A percentile compares a stretch with the other conserved stretches of the same genome.
These are phyloP conservation scores for Neonectria coccinea DNA, from an alignment of 2,329 filamentous ascomycete species.

Conservation along the genomic window DNA sequence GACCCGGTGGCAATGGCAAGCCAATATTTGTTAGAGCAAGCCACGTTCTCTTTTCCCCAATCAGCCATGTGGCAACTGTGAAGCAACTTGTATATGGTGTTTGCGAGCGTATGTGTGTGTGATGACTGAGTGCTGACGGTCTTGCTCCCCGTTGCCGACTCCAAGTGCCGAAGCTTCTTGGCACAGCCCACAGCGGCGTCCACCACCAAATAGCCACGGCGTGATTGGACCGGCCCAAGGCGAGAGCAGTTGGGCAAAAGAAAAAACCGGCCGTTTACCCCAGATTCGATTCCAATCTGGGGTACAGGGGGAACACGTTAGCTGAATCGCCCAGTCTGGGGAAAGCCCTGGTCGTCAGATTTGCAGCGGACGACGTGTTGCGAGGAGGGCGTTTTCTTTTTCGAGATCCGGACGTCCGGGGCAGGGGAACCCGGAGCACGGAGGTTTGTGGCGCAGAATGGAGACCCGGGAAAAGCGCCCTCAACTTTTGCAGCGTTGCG, in stretches of 20 bases:
- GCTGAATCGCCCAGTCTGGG: slow-evolving; percentile 20
- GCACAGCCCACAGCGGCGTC: slow-evolving; percentile 34
- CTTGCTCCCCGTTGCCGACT: slow-evolving; percentile 40
- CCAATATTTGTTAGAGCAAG: not conserved
- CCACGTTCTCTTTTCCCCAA: not conserved
- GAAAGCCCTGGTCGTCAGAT: slow-evolving; percentile 22
- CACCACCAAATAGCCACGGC: slow-evolving; percentile 8
- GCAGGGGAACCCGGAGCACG: not conserved
- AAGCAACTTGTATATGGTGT: no score
- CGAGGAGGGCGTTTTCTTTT: not conserved
- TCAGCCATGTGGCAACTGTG: not conserved
- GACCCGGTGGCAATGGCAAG: not conserved
- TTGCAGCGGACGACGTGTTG: not conserved
- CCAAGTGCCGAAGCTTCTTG: slow-evolving; percentile 42
- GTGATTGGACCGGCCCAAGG: slow-evolving; percentile 24
- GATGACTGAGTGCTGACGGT: slow-evolving; percentile 2
- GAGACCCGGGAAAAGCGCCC: not conserved
- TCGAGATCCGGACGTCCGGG: slow-evolving; percentile 22
- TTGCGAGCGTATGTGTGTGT: no score
- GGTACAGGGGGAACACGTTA: slow-evolving; percentile 22
- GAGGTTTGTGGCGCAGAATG: slow-evolving; percentile 7
- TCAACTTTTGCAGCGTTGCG: not conserved
- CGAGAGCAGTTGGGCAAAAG: not conserved
- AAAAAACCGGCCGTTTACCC: slow-evolving; percentile 3
- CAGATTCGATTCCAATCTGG: slow-evolving; percentile 23